Percentiles rank a stretch among this genome's conserved stretches.
Evolutionary conservation across 2,329 filamentous ascomycete species (phyloP).

Genomic region (Acarospora socialis): DNA sequence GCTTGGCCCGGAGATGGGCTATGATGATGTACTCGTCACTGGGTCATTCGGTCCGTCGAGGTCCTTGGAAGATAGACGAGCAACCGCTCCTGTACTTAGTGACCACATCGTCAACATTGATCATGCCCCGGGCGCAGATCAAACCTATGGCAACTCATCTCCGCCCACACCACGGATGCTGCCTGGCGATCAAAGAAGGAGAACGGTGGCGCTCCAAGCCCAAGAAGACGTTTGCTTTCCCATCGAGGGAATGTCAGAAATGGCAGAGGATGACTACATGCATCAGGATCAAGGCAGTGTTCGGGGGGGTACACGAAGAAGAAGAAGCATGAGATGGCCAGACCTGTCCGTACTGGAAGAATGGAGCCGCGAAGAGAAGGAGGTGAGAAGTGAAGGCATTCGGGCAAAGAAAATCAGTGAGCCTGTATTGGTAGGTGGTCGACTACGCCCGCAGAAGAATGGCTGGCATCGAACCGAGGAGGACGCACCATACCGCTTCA

Average conservation of each 20-base stretch:
- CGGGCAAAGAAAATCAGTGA: conserved; percentile 87
- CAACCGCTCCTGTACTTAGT: conserved; percentile 17
- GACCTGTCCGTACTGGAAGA: conserved; percentile 73
- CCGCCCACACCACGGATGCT: conserved; percentile 26
- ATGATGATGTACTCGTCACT: conserved; percentile 39
- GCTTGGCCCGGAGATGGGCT: conserved; percentile 36
- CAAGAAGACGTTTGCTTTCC: conserved; percentile 92
- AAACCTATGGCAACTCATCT: conserved; percentile 21
- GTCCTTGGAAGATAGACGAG: conserved; percentile 24
- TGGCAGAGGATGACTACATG: conserved; percentile 60
- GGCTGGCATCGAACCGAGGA: conserved; percentile 81
- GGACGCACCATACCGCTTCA: conserved; percentile 85
- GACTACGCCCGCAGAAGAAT: conserved; percentile 64
- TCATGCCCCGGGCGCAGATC: conserved; percentile 14
- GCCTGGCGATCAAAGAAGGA: conserved; percentile 33
- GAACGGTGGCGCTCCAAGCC: conserved; percentile 50
- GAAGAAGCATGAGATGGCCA: conserved; percentile 66
- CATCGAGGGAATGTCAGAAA: conserved; percentile 60
- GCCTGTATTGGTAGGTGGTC: conserved; percentile 79
- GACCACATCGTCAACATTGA: conserved; percentile 34
- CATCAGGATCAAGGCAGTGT: conserved; percentile 34
- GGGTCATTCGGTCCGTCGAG: conserved; percentile 24
- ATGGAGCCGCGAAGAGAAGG: conserved; percentile 83
- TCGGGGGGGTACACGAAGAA: conserved; percentile 32
- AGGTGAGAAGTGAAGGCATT: conserved; percentile 66